Conservation (phyloP, 495 filamentous ascomycete genomes). For the Aspergillus cristatus region DNA sequence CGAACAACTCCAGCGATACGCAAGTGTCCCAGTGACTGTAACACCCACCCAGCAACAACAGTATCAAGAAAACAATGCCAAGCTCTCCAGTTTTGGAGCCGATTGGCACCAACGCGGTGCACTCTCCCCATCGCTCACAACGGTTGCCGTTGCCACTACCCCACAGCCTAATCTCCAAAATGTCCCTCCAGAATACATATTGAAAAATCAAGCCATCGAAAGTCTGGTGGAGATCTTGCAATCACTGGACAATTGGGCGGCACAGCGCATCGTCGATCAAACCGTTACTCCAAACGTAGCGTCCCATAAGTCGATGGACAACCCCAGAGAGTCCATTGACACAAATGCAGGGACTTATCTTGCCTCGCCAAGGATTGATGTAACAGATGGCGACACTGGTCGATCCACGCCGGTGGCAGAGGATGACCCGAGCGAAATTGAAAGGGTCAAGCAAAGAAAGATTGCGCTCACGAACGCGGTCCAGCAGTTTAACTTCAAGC, state of each 20-base stretch:
- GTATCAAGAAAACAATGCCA: constrained; percentile 68
- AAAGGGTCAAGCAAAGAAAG: constrained; percentile 88
- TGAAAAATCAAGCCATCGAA: constrained; percentile 83
- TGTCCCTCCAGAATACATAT: constrained; percentile 73
- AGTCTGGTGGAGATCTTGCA: constrained; percentile 79
- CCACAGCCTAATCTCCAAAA: constrained; percentile 40
- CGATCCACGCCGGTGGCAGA: constrained; percentile 69
- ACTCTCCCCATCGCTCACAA: constrained; percentile 76
- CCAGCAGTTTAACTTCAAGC: constrained; percentile 95
- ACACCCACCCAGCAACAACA: constrained; percentile 69
- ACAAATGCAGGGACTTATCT: constrained; percentile 42
- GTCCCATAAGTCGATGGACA: constrained; percentile 57
- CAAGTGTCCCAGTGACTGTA: constrained; percentile 64
- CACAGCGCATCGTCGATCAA: constrained; percentile 61
- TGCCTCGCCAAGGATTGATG: constrained; percentile 39
- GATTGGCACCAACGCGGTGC: constrained; percentile 83
- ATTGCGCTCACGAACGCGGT: constrained; percentile 83
- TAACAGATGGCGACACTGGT: constrained; percentile 50
- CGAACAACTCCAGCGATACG: constrained; percentile 81
- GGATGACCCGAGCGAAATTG: constrained; percentile 85
- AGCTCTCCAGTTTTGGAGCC: constrained; percentile 39
- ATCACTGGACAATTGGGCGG: constrained; percentile 88
- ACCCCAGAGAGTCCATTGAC: constrained; percentile 74
- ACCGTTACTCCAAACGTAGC: constrained; percentile 42
- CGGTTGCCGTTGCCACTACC: constrained; percentile 53